A percentile compares a stretch with the other conserved stretches of the same genome.
These are phyloP conservation scores for Boletus rubroflammeus DNA, from an alignment of 768 basidiomycete genomes.

Conservation along the genomic window DNA sequence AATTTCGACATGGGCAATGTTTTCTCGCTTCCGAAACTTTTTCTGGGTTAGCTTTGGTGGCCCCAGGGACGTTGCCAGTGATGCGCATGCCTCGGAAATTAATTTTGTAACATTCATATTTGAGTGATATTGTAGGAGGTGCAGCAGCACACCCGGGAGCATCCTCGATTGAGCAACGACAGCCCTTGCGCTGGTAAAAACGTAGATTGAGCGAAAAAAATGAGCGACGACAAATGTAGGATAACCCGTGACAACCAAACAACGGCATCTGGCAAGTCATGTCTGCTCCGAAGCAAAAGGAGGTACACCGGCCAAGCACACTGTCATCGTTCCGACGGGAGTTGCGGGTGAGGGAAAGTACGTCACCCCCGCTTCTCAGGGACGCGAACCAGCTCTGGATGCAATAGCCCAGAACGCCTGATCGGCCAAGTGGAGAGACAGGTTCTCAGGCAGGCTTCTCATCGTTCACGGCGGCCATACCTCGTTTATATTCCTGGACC, in stretches of 20 bases:
- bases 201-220: not conserved
- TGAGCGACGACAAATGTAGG: not conserved
- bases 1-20: not conserved
- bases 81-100: not conserved
- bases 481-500: not conserved
- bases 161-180: slow-evolving; percentile 1
- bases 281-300: not conserved
- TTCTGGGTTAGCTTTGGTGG: not conserved
- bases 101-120: not conserved
- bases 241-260: not conserved
- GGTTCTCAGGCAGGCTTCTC: slow-evolving; percentile 7
- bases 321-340: slow-evolving; percentile 17
- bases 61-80: not conserved
- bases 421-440: not conserved
- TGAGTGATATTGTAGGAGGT: not conserved
- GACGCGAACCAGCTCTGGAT: not conserved
- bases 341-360: not conserved
- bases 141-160: not conserved
- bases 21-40: slow-evolving; percentile 7
- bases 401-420: not conserved
- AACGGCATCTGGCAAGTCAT: not conserved
- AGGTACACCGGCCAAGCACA: not conserved
- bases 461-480: slow-evolving; percentile 11
- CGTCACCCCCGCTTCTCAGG: slow-evolving; percentile 1
- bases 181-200: not conserved